phyloP scores from a whole-genome alignment of 257 asterid genomes.

The Petrea volubilis region DNA sequence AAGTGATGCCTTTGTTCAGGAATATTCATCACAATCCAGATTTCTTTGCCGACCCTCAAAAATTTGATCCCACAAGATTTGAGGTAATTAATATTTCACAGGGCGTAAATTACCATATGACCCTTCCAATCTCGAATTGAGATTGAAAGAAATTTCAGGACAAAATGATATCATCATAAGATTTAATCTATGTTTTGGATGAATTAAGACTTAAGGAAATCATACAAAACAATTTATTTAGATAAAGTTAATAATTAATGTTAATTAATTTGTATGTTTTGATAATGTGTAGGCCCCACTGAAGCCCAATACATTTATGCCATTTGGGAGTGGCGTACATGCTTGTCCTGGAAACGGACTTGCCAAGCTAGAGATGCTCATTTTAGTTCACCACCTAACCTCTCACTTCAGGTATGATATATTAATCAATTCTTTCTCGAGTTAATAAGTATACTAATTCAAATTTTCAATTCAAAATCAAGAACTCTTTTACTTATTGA shows the following conservation, averaged over 20 bases:
- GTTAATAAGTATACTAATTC: too few relatives aligned
- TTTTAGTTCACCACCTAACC: slow-evolving; percentile 63
- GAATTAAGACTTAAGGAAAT: too few relatives aligned
- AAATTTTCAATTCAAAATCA: too few relatives aligned
- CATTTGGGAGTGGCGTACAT: slow-evolving; percentile 75
- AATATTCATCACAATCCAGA: slow-evolving; percentile 69
- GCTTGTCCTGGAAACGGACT: slow-evolving; percentile 76
- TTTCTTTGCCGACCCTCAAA: slow-evolving; percentile 54
- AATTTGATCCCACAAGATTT: slow-evolving; percentile 57
- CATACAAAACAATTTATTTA: too few relatives aligned
- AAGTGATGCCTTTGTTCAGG: slow-evolving; percentile 66
- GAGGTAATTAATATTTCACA: slow-evolving; percentile 42
- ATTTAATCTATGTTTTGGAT: too few relatives aligned
- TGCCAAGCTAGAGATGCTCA: slow-evolving; percentile 65
- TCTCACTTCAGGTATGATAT: slow-evolving; percentile 47
- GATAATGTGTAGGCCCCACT: slow-evolving; percentile 38
- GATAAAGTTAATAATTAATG: too few relatives aligned
- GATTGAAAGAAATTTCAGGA: too few relatives aligned
- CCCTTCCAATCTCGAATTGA: too few relatives aligned
- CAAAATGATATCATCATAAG: too few relatives aligned
- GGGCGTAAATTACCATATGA: not conserved
- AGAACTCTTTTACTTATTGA: too few relatives aligned
- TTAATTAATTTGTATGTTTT: too few relatives aligned
- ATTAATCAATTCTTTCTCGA: too few relatives aligned
- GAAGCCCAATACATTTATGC: slow-evolving; percentile 64